These are phyloP conservation scores for Claviceps sorghi DNA, from an alignment of 2,329 filamentous ascomycete genomes.

Conservation along the genomic window DNA sequence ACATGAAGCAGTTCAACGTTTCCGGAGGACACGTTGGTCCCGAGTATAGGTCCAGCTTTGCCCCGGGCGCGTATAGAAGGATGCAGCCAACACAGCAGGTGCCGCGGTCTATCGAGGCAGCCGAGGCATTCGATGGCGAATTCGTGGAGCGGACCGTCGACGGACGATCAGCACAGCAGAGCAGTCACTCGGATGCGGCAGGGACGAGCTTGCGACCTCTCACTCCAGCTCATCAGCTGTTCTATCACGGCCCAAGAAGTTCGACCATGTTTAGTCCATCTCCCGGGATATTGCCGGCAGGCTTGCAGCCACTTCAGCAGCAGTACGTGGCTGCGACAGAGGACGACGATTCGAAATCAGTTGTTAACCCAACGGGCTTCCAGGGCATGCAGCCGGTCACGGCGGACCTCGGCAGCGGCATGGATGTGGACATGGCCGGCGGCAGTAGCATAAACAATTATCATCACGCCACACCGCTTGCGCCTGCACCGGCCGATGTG, in stretches of 20 bases:
- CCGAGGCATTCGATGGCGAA: neutral
- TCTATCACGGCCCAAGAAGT: conserved; percentile 1
- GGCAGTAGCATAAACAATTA: neutral
- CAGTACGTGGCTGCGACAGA: conserved; percentile 1
- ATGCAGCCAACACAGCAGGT: conserved; percentile 1
- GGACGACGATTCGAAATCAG: neutral
- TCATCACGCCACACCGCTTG: neutral
- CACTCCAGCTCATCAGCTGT: conserved; percentile 1
- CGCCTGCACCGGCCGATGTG: neutral
- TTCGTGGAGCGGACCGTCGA: neutral
- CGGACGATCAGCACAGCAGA: neutral
- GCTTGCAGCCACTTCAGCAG: conserved; percentile 2
- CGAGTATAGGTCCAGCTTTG: neutral
- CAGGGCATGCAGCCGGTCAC: neutral
- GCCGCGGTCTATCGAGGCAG: conserved; percentile 3
- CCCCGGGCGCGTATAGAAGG: neutral
- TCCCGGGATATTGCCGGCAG: conserved; percentile 1
- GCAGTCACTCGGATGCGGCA: neutral
- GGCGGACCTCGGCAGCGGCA: neutral
- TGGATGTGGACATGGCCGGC: conserved; percentile 4
- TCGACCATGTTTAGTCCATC: conserved; percentile 1
- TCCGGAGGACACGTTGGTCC: neutral
- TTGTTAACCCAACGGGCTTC: neutral
- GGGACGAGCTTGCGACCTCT: neutral
- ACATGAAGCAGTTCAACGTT: conserved; percentile 1